These are phyloP conservation scores for Ascochyta rabiei DNA, from an alignment of 2,329 filamentous ascomycete species.

Conservation along the genomic window DNA sequence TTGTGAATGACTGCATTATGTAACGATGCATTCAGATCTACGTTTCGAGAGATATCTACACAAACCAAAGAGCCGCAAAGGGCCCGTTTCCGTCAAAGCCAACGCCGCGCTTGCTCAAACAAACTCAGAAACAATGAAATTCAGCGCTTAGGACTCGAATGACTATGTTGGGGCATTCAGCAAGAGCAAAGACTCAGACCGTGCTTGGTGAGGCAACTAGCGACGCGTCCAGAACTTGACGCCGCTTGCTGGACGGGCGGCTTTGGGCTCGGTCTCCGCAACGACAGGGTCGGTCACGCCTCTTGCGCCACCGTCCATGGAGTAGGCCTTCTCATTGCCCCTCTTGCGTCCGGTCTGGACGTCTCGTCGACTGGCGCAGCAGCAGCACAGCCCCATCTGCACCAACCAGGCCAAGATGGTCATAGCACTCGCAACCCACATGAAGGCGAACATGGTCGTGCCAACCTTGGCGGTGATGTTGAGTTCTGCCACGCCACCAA, in stretches of 20 bases:
- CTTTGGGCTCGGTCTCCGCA: slow-evolving; percentile 1
- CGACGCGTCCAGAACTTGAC: slow-evolving; percentile 20
- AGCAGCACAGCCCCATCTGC: slow-evolving; percentile 79
- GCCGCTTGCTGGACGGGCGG: slow-evolving; percentile 6
- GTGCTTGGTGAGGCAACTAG: slow-evolving; percentile 4
- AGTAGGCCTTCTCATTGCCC: slow-evolving; percentile 48
- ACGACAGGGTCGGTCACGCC: slow-evolving; percentile 4
- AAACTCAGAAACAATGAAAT: slow-evolving; percentile 8
- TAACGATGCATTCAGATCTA: background rate
- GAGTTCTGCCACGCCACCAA: slow-evolving; percentile 71
- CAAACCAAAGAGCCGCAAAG: background rate
- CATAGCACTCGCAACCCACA: slow-evolving; percentile 80
- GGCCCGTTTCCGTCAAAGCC: slow-evolving; percentile 1
- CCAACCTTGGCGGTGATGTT: slow-evolving; percentile 78
- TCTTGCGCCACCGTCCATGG: slow-evolving; percentile 18
- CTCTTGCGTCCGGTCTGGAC: slow-evolving; percentile 56
- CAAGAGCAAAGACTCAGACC: background rate
- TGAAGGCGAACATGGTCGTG: slow-evolving; percentile 78
- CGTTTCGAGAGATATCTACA: background rate
- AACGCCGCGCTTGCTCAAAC: slow-evolving; percentile 15
- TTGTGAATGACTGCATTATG: background rate
- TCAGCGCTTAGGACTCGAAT: background rate
- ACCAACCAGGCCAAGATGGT: slow-evolving; percentile 71
- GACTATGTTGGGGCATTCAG: slow-evolving; percentile 1
- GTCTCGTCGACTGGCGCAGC: slow-evolving; percentile 66